Percentiles rank a stretch among this genome's conserved stretches.
phyloP scores from a whole-genome alignment of 768 basidiomycete species.

The Suillus cothurnatus region DNA sequence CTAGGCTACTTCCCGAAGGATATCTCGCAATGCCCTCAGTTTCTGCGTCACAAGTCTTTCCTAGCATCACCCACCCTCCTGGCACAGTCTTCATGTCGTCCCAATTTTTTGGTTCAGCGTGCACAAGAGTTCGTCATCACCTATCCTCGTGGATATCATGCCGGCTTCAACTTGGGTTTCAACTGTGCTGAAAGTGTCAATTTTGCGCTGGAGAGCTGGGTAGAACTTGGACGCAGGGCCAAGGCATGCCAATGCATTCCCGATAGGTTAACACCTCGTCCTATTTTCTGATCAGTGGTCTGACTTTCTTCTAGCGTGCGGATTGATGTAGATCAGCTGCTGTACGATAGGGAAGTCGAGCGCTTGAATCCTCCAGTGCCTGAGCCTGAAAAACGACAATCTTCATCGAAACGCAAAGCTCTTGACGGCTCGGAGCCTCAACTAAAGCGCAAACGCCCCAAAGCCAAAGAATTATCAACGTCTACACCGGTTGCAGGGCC shows the following conservation, averaged over 20 bases:
- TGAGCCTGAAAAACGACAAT: conserved; percentile 6
- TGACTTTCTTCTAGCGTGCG: conserved; percentile 62
- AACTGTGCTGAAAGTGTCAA: conserved; percentile 98
- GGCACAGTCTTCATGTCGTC: conserved; percentile 75
- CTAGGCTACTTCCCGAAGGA: conserved; percentile 90
- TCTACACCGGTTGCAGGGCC: conserved; percentile 18
- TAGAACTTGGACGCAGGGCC: conserved; percentile 84
- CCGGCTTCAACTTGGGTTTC: conserved; percentile 94
- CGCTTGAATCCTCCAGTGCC: conserved; percentile 12
- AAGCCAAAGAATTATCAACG: conserved; percentile 5
- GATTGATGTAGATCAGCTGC: conserved; percentile 89
- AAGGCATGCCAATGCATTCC: conserved; percentile 73
- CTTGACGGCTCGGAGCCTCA: conserved; percentile 28
- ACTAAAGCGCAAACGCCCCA: conserved; percentile 30
- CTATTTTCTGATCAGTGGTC: conserved; percentile 7
- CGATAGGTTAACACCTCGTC: conserved; percentile 56
- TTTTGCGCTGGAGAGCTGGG: conserved; percentile 93
- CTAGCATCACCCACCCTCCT: conserved; percentile 86
- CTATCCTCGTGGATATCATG: conserved; percentile 93
- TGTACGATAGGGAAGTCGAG: conserved; percentile 66
- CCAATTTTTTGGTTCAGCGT: conserved; percentile 89
- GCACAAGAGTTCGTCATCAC: conserved; percentile 97
- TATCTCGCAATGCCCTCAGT: conserved; percentile 84
- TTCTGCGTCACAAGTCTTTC: conserved; percentile 95
- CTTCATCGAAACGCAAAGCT: conserved; percentile 43